Percentiles rank a stretch among this genome's conserved stretches.
Evolutionary conservation across 2,329 filamentous ascomycete species (phyloP).

Genomic region (Colletotrichum kahawae): DNA sequence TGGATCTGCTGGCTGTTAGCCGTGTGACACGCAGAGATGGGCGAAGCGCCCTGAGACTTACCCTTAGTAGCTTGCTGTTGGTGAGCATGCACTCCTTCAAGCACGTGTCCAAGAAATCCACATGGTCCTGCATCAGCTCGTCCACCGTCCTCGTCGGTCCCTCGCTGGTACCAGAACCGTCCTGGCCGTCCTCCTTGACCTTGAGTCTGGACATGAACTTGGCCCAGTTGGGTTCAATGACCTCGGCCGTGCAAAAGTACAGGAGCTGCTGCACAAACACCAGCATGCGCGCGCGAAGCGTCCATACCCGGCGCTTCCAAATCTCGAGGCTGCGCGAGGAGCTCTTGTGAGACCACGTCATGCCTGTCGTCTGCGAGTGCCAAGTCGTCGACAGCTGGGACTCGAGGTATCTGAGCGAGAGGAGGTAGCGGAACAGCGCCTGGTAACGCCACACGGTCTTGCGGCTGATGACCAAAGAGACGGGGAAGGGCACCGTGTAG

Average conservation of each 20-base stretch:
- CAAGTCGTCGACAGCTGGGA: constrained; percentile 85
- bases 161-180: constrained; percentile 26
- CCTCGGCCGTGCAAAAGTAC: constrained; percentile 96
- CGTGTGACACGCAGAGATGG: background rate
- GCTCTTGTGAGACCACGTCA: constrained; percentile 83
- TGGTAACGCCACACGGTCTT: constrained; percentile 98
- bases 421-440: constrained; percentile 90
- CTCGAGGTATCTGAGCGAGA: constrained; percentile 89
- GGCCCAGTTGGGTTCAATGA: constrained; percentile 98
- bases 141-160: constrained; percentile 77
- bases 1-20: constrained; percentile 71
- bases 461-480: constrained; percentile 92
- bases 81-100: constrained; percentile 99
- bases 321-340: constrained; percentile 76
- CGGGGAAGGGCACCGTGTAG: constrained; percentile 91
- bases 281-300: constrained; percentile 89
- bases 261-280: constrained; percentile 96
- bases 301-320: constrained; percentile 94
- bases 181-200: constrained; percentile 53
- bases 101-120: constrained; percentile 97
- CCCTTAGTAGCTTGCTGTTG: constrained; percentile 90
- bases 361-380: constrained; percentile 84
- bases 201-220: constrained; percentile 88
- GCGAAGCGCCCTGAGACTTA: constrained; percentile 45
- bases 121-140: constrained; percentile 98